phyloP scores from a whole-genome alignment of 2,329 filamentous ascomycete species.

The Allantophomopsis cytisporea region DNA sequence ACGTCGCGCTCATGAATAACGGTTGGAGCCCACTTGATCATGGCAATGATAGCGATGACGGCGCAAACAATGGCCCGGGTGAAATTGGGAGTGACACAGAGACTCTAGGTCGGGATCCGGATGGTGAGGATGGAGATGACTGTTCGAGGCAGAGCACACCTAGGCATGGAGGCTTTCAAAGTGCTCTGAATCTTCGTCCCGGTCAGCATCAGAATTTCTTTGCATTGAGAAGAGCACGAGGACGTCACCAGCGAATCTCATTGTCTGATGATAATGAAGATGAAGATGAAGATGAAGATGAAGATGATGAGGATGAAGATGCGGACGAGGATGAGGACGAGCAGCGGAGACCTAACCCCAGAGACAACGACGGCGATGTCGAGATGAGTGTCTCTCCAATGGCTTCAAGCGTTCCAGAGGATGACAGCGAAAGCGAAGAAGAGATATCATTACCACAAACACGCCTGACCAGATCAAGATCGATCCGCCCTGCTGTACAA shows the following conservation, averaged over 20 bases:
- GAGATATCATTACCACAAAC: slow-evolving; percentile 11
- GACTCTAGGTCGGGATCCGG: slow-evolving; percentile 1
- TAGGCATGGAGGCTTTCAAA: no score
- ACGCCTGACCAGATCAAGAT: not conserved
- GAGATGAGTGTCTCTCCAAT: slow-evolving; percentile 18
- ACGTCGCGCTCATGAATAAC: slow-evolving; percentile 6
- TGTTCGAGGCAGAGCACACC: not conserved
- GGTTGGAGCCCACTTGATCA: slow-evolving; percentile 20
- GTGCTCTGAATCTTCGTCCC: no score
- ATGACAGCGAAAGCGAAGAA: slow-evolving; percentile 17
- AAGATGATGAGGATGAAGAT: slow-evolving; percentile 8
- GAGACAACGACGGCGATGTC: slow-evolving; percentile 19
- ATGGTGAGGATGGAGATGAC: slow-evolving; percentile 3
- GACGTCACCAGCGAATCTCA: not conserved
- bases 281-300: slow-evolving; percentile 12
- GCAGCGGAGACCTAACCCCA: slow-evolving; percentile 10
- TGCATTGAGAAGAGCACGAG: slow-evolving; percentile 3
- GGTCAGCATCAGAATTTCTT: no score
- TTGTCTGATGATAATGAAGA: slow-evolving; percentile 7
- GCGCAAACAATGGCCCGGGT: slow-evolving; percentile 3
- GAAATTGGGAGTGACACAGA: slow-evolving; percentile 3
- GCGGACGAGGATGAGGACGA: slow-evolving; percentile 9
- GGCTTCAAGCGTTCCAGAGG: slow-evolving; percentile 2
- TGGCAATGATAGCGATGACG: slow-evolving; percentile 15
- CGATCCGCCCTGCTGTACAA: no score